A percentile compares a stretch with the other conserved stretches of the same genome.
These are phyloP conservation scores for Verticillium nonalfalfae DNA, from an alignment of 2,329 filamentous ascomycete species.

Conservation along the genomic window DNA sequence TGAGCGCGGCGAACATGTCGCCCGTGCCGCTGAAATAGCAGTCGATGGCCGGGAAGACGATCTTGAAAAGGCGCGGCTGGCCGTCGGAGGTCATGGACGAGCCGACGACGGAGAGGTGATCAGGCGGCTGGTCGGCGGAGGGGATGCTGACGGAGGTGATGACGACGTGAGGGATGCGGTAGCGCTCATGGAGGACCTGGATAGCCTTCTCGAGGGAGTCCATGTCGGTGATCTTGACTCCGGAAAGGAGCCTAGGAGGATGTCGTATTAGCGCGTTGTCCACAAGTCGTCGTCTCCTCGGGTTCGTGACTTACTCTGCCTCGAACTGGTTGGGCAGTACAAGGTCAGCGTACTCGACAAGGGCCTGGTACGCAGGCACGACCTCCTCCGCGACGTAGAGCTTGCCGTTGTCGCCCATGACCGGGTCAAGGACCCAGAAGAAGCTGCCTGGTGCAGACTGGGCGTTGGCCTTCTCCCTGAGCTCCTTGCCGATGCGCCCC, in stretches of 20 bases:
- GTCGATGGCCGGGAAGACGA: conserved; percentile 80
- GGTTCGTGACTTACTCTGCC: conserved; percentile 64
- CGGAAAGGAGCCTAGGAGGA: conserved; percentile 66
- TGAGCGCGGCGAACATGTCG: conserved; percentile 96
- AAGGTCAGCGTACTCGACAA: conserved; percentile 77
- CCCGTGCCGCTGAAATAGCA: conserved; percentile 96
- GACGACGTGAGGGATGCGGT: conserved; percentile 78
- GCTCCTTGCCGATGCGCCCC: conserved; percentile 74
- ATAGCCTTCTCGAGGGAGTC: conserved; percentile 68
- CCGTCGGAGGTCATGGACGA: conserved; percentile 61
- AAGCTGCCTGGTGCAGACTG: conserved; percentile 61
- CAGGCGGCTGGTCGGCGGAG: conserved; percentile 38
- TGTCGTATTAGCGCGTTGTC: background rate
- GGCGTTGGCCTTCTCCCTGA: conserved; percentile 58
- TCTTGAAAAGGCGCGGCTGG: conserved; percentile 75
- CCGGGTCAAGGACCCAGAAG: conserved; percentile 96
- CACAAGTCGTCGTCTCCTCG: background rate
- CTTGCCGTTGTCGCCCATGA: conserved; percentile 94
- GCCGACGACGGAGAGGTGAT: conserved; percentile 66
- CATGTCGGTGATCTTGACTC: conserved; percentile 75
- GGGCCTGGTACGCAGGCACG: conserved; percentile 79
- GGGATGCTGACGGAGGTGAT: conserved; percentile 81
- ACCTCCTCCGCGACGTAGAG: conserved; percentile 90
- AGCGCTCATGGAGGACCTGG: conserved; percentile 66
- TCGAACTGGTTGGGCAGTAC: conserved; percentile 97